Base-by-base conservation (phyloP, 2,329 filamentous ascomycete species). In the Alternaria ethzedia region DNA sequence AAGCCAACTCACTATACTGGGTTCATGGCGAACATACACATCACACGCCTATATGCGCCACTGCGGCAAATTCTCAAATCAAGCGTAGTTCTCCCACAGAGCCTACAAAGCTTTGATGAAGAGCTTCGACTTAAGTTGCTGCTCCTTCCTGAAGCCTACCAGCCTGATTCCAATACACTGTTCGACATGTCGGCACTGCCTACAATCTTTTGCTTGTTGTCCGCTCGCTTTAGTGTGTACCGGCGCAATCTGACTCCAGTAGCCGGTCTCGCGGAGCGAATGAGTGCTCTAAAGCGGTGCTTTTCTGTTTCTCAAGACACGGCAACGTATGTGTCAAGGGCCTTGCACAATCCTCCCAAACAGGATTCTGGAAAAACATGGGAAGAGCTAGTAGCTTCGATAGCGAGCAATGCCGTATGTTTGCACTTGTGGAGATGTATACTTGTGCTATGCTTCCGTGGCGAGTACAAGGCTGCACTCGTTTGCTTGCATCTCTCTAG, bases 351-450 rank as follows among this genome's bases (percentile, higher is more conserved):
- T 5, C 76, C 82, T 32, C 67, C 78, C 3, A 70, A 69, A n/a
- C 45, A 51, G 8, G 73, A 72, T 21, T 59, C 65, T 7, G 73
- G 74, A 13, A 74, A 70, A 61, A 74, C 46, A 45, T 88, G 87
- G 76, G 87, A 86, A 25, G 82, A 86, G 4, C 84, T 87, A 10
- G 83, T 94, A 1, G 86, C 88, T 5, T 87, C 89, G 32, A 88
- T 89, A 11, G 89, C 93, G 4, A 93, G 91, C 2, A 88, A 91
- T 5, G 87, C 95, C 70, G 84, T 96, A 9, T 91, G 93, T 60
- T 89, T 88, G 13, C 96, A 98, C 77, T 85, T 97, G 47, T 97
- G 96, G 88, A 91, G 95, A 21, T 96, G 91, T 74, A 86, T 91
- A 2, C 85, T 98, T 1, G 89, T 97, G 60, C 84, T 97, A 5